Conservation (phyloP, 805 yeast species). For the Suhomyces kilbournensis region DNA sequence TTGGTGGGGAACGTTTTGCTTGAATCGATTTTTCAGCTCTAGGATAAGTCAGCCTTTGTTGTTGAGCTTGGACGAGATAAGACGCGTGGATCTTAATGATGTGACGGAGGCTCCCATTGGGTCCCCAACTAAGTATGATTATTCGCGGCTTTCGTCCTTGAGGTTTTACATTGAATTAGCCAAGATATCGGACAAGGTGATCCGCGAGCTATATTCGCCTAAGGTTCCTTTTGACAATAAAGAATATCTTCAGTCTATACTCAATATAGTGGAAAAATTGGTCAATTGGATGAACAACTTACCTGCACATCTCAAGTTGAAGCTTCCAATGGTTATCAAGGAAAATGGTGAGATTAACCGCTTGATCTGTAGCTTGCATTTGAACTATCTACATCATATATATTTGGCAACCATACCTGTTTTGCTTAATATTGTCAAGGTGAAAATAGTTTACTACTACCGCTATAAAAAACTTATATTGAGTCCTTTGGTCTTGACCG, state of each 20-base stretch:
- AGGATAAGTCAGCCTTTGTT: conserved; percentile 27
- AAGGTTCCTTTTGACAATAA: conserved; percentile 14
- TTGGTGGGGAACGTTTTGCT: conserved; percentile 27
- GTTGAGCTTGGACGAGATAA: conserved; percentile 18
- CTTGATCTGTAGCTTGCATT: conserved; percentile 22
- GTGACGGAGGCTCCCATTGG: neutral
- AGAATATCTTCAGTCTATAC: conserved; percentile 14
- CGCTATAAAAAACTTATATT: neutral
- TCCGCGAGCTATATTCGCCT: conserved; percentile 17
- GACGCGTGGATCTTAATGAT: conserved; percentile 1
- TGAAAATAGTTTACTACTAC: conserved; percentile 12
- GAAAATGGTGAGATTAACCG: conserved; percentile 12
- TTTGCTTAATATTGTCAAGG: conserved; percentile 19
- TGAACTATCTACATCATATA: conserved; percentile 28
- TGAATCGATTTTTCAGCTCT: conserved; percentile 22
- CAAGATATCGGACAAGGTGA: conserved; percentile 22
- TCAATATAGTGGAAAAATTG: conserved; percentile 14
- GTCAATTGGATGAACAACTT: conserved; percentile 21
- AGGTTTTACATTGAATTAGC: conserved; percentile 22
- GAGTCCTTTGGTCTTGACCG: conserved; percentile 5
- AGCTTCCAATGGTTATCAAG: conserved; percentile 9
- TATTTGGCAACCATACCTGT: conserved; percentile 26
- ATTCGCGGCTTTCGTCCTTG: conserved; percentile 8
- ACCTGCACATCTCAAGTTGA: conserved; percentile 18
- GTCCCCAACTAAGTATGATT: neutral